A percentile compares a stretch with the other conserved stretches of the same genome.
Conservation (phyloP, 2,329 filamentous ascomycete species). For the Apiospora malaysiana region DNA sequence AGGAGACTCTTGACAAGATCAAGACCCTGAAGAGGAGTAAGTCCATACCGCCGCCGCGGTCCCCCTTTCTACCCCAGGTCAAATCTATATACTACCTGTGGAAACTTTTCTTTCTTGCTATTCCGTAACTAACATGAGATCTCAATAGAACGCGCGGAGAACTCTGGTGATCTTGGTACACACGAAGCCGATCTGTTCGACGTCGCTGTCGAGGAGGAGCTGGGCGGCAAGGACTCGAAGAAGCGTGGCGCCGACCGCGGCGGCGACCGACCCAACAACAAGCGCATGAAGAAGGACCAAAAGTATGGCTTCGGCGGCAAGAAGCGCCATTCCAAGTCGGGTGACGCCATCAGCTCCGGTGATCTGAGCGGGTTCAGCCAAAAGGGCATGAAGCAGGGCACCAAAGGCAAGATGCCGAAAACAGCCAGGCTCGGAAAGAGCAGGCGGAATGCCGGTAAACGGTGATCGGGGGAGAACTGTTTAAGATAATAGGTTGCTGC, state of each 20-base stretch:
- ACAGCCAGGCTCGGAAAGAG: constrained; percentile 56
- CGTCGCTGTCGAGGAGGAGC: constrained; percentile 77
- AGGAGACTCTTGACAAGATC: constrained; percentile 93
- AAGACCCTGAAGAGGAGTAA: constrained; percentile 92
- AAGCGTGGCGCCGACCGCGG: constrained; percentile 49
- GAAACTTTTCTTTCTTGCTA: constrained; percentile 14
- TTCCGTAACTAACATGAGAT: constrained; percentile 21
- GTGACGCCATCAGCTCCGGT: constrained; percentile 81
- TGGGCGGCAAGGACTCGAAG: constrained; percentile 55
- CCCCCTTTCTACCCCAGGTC: background rate
- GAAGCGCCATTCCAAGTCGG: constrained; percentile 90
- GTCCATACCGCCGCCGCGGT: constrained; percentile 47
- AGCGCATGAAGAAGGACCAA: constrained; percentile 91
- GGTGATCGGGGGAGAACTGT: constrained; percentile 31
- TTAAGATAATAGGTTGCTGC: constrained; percentile 21
- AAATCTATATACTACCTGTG: background rate
- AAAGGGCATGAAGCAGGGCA: constrained; percentile 79
- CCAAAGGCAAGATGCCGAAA: constrained; percentile 46
- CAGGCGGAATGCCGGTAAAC: constrained; percentile 53
- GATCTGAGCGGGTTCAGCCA: constrained; percentile 82
- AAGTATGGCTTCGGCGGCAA: constrained; percentile 97
- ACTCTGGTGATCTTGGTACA: constrained; percentile 63
- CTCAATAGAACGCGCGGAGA: constrained; percentile 78
- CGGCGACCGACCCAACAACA: constrained; percentile 59
- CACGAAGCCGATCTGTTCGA: constrained; percentile 92